phyloP scores from a whole-genome alignment of 805 yeast genomes.

The Lipomyces oligophaga region DNA sequence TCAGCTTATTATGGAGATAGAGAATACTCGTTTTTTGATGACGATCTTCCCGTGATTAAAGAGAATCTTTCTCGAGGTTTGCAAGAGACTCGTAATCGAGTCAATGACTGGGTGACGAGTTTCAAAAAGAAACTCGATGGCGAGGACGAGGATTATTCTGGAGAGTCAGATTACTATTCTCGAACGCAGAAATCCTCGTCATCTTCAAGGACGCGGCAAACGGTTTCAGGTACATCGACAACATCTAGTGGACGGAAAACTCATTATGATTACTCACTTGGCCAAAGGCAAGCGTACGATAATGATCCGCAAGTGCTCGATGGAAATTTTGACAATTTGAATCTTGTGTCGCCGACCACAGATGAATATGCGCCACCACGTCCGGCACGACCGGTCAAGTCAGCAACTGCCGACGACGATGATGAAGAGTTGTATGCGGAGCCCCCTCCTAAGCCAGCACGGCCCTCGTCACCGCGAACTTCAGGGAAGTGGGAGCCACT shows the following conservation, averaged over 20 bases:
- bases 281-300: constrained; percentile 41
- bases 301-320: constrained; percentile 55
- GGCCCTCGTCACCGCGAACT: constrained; percentile 6
- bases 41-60: constrained; percentile 50
- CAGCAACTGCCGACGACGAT: background rate
- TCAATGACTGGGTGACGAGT: constrained; percentile 75
- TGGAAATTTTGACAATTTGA: constrained; percentile 50
- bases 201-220: background rate
- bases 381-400: constrained; percentile 33
- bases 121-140: constrained; percentile 53
- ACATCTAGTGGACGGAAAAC: constrained; percentile 4
- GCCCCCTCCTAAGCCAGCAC: background rate
- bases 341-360: constrained; percentile 42
- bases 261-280: constrained; percentile 8
- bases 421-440: constrained; percentile 2
- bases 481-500: constrained; percentile 45
- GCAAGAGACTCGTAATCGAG: constrained; percentile 72
- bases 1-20: constrained; percentile 7
- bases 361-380: constrained; percentile 38
- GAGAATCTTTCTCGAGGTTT: constrained; percentile 69
- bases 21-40: constrained; percentile 37
- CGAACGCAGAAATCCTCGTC: background rate
- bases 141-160: constrained; percentile 30
- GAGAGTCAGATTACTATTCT: constrained; percentile 10
- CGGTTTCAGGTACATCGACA: background rate